Evolutionary conservation across 768 basidiomycete genomes (phyloP).

Genomic region (Lepiota venenata): DNA sequence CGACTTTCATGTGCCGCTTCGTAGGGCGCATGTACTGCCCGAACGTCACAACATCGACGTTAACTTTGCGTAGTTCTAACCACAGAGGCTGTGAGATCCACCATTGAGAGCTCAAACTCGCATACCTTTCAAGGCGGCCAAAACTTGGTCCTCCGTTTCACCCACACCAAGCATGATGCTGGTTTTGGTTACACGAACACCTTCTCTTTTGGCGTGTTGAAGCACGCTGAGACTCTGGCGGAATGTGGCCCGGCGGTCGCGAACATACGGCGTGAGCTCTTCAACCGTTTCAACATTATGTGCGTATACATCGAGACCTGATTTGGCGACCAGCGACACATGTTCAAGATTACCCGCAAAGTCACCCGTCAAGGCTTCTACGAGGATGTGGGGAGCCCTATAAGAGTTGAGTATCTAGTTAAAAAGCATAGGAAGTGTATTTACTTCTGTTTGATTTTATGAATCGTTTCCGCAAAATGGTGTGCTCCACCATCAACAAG

Average conservation of each 20-base stretch:
- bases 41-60: constrained; percentile 98
- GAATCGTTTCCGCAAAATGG: constrained; percentile 95
- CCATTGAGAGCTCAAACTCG: not conserved
- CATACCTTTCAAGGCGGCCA: constrained; percentile 80
- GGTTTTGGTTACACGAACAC: constrained; percentile 90
- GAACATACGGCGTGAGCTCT: constrained; percentile 88
- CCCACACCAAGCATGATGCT: constrained; percentile 99
- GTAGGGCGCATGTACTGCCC: constrained; percentile 99
- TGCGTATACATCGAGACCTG: constrained; percentile 96
- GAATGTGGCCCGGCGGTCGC: constrained; percentile 92
- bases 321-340: constrained; percentile 81
- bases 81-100: constrained; percentile 3
- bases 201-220: constrained; percentile 78
- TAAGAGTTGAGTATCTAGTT: constrained; percentile 3
- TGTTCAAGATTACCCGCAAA: constrained; percentile 78
- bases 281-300: constrained; percentile 99
- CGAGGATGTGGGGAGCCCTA: constrained; percentile 92
- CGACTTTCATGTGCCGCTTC: constrained; percentile 98
- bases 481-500: constrained; percentile 87
- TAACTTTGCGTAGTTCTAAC: constrained; percentile 78
- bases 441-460: constrained; percentile 93
- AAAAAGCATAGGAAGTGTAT: constrained; percentile 14
- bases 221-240: constrained; percentile 80
- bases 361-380: constrained; percentile 95
- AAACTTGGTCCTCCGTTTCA: constrained; percentile 79